Base-by-base conservation (phyloP, 768 basidiomycete genomes). In the Lactarius akahatsu region DNA sequence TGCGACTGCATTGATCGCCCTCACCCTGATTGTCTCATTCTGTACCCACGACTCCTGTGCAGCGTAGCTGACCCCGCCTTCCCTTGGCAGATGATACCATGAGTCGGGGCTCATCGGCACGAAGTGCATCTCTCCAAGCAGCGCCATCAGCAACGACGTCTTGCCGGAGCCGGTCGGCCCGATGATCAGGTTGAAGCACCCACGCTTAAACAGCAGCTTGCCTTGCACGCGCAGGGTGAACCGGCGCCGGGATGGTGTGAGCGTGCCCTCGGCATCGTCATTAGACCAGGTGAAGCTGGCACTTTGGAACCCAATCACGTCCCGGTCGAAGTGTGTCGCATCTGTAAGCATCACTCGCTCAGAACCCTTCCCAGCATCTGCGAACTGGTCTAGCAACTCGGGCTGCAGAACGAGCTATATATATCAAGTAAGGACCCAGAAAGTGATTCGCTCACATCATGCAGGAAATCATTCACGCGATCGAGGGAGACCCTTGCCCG, bases 41-140 rank as follows among this genome's bases (percentile, higher is more conserved):
- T 88, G 84, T 2, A 93, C 86, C 91, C 91, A 96, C 4, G 89
- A 86, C 73, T 93, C 91, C 74, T 96, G 92, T 3, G 89, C 88
- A 6, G 89, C 89, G 73, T 91, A 93, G 3, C 91, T 86, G 45
- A 95, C 82, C 5, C 92, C 91, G 1, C 81, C 80, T 3, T 77
- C 77, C 2, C 90, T 79, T 30, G 92, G 91, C 7, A 94, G 82
- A 68, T 84, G 85, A 75, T 82, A 90, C 82, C 84, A 89, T 0
- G 89, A 85, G 52, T 83, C 81, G 0, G 82, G 78, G 10, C 76
- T 73, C 8, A 77, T 77, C 1, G 81, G 83, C 15, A 81, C 74
- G 72, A 85, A 86, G 73, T 89, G 86, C 85, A 91, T 85, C 75
- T 90, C 88, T 34, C 87, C 78, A 74, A 87, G 78, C 50, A 87